Percentiles rank a stretch among this genome's conserved stretches.
Conservation (phyloP, 768 basidiomycete genomes). For the Leccinum boreale region DNA sequence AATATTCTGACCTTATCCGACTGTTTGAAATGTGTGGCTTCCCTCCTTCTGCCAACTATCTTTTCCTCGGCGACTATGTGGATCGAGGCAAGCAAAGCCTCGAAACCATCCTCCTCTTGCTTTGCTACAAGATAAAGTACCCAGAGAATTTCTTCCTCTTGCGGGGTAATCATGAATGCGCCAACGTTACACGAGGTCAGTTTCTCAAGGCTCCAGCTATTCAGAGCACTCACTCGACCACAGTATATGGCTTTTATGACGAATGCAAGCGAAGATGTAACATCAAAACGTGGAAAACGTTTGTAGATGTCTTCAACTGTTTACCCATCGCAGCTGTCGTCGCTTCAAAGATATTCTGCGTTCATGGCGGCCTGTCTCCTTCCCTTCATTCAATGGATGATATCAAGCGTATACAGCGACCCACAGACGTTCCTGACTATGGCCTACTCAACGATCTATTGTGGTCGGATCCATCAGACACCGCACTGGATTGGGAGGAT, state of each 20-base stretch:
- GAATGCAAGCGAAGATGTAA: slow-evolving; percentile 99
- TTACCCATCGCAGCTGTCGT: slow-evolving; percentile 98
- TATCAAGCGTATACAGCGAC: slow-evolving; percentile 95
- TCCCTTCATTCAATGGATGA: slow-evolving; percentile 96
- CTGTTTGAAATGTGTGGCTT: slow-evolving; percentile 99
- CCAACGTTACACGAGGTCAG: slow-evolving; percentile 96
- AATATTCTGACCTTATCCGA: slow-evolving; percentile 97
- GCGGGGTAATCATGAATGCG: slow-evolving; percentile 98
- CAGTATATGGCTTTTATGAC: slow-evolving; percentile 99
- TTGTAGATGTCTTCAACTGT: slow-evolving; percentile 99
- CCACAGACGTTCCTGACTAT: slow-evolving; percentile 98
- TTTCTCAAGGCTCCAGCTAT: slow-evolving; percentile 9
- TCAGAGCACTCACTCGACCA: slow-evolving; percentile 14
- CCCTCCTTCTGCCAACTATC: slow-evolving; percentile 94
- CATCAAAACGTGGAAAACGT: slow-evolving; percentile 99
- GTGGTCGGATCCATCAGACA: slow-evolving; percentile 98
- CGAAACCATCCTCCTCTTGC: slow-evolving; percentile 92
- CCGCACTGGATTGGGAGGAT: slow-evolving; percentile 98
- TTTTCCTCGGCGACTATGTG: slow-evolving; percentile 98
- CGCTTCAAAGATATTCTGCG: slow-evolving; percentile 99
- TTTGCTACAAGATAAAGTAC: slow-evolving; percentile 99
- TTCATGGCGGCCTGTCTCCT: slow-evolving; percentile 93
- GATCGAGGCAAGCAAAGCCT: slow-evolving; percentile 98
- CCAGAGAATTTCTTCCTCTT: slow-evolving; percentile 99
- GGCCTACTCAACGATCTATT: slow-evolving; percentile 95